phyloP scores from a whole-genome alignment of 164 flowering plant genomes.

The Liriodendron chinense region DNA sequence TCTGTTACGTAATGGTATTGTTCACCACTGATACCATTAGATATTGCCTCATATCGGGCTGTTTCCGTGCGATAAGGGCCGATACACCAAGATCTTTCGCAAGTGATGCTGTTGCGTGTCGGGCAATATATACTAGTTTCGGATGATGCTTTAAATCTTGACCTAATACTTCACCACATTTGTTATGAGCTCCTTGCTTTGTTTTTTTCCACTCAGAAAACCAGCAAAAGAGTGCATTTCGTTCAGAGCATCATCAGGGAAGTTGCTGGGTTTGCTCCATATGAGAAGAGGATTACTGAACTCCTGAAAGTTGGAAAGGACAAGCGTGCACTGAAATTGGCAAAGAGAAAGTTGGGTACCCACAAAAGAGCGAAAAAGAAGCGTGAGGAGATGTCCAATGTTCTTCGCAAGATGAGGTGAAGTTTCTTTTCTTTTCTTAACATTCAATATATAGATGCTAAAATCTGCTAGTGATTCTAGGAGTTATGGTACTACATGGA shows the following conservation, averaged over 20 bases:
- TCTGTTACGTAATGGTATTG: no score
- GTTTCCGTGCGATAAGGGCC: no score
- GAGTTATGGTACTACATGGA: no score
- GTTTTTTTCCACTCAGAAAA: conserved; percentile 37
- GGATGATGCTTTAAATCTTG: no score
- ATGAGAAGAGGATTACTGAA: conserved; percentile 40
- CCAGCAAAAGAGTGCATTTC: conserved; percentile 37
- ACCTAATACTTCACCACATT: no score
- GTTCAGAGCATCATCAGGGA: conserved; percentile 31
- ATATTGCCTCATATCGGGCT: no score
- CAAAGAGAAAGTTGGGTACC: conserved; percentile 44
- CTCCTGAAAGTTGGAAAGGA: conserved; percentile 45
- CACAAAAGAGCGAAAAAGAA: conserved; percentile 48
- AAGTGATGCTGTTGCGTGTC: no score
- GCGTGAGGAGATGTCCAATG: conserved; percentile 47
- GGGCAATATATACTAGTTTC: no score
- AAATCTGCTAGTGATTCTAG: no score
- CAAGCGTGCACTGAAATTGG: conserved; percentile 43
- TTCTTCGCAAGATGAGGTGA: conserved; percentile 45
- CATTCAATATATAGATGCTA: not conserved
- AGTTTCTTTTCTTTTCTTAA: not conserved
- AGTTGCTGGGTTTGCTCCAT: conserved; percentile 17
- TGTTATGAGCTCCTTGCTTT: not conserved
- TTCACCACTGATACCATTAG: no score
- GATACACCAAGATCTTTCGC: no score